Conservation (phyloP, 2,329 filamentous ascomycete genomes). For the Penicillium fuscoglaucum region DNA sequence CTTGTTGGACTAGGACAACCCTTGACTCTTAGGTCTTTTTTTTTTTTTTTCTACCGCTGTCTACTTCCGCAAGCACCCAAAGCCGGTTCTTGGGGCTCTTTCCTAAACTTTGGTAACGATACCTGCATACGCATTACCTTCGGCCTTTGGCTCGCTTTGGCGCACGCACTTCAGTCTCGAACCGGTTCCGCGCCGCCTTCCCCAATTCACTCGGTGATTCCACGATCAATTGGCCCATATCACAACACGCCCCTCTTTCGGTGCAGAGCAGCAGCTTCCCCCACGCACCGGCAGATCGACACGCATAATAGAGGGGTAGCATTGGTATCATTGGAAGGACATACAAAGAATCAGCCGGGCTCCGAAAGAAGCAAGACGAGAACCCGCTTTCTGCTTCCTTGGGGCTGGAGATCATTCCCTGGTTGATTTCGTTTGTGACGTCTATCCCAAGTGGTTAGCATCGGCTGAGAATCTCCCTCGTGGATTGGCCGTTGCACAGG, state of each 20-base stretch:
- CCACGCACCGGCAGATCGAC: slow-evolving; percentile 37
- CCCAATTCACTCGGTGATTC: slow-evolving; percentile 20
- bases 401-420: slow-evolving; percentile 23
- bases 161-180: slow-evolving; percentile 20
- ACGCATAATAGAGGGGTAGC: slow-evolving; percentile 31
- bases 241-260: slow-evolving; percentile 26
- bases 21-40: slow-evolving; percentile 11
- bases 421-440: slow-evolving; percentile 23
- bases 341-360: slow-evolving; percentile 19
- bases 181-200: slow-evolving; percentile 15
- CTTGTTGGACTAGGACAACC: slow-evolving; percentile 14
- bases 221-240: slow-evolving; percentile 34
- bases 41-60: slow-evolving; percentile 11
- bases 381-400: slow-evolving; percentile 17
- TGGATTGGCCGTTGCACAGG: slow-evolving; percentile 21
- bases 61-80: slow-evolving; percentile 22
- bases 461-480: slow-evolving; percentile 14
- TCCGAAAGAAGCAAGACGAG: slow-evolving; percentile 24
- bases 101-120: slow-evolving; percentile 15
- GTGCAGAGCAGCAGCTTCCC: slow-evolving; percentile 37
- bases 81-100: slow-evolving; percentile 25
- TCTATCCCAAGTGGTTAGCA: slow-evolving; percentile 21
- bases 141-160: slow-evolving; percentile 27
- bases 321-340: slow-evolving; percentile 23
- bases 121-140: slow-evolving; percentile 29